Base-by-base conservation (phyloP, 2,329 filamentous ascomycete species). In the Hirsutella rhossiliensis region DNA sequence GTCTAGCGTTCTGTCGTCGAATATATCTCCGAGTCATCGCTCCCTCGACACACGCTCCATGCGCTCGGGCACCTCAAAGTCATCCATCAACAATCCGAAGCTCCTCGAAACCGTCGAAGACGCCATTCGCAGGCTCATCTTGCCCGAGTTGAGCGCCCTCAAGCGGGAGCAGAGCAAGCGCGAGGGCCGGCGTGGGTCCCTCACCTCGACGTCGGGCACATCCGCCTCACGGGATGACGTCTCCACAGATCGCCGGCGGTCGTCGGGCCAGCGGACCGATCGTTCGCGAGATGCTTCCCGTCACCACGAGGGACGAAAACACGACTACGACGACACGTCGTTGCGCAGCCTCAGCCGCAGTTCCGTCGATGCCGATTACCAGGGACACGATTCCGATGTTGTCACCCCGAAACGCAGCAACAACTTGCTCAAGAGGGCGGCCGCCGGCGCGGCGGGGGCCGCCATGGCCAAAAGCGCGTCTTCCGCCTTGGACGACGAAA, bases 91-190 rank as follows among this genome's bases (percentile, higher is more conserved):
- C 64, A 95, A 96, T 56, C 89, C 89, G 0, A 92, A 87, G 58
- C 68, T 96, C 2, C 73, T 96, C 2, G 86, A 92, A 56, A 92
- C 88, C 0, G 89, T 96, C 3, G 89, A 96, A 64, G 88, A 95
- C 64, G 88, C 88, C 13, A 94, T 96, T 56, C 82, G 87, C 49
- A 78, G 88, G 41, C 72, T 95, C 41, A 94, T 96, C 43, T 67
- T 98, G 3, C 92, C 92, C 0, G 90, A 98, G 62, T 72, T 98
- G 38, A 90, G 87, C 54, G 87, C 88, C 11, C 70, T 98, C 44
- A 96, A 95, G 62, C 80, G 89, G 54, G 88, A 95, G 57, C 85
- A 90, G 60, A 89, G 86, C 61, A 82, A 83, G 50, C 79, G 82
- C 49, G 75, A 83, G 50, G 82, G 79, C 54, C 78, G 77, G 11